Base-by-base conservation (phyloP, 2,329 filamentous ascomycete genomes). In the Diaporthe capsici region DNA sequence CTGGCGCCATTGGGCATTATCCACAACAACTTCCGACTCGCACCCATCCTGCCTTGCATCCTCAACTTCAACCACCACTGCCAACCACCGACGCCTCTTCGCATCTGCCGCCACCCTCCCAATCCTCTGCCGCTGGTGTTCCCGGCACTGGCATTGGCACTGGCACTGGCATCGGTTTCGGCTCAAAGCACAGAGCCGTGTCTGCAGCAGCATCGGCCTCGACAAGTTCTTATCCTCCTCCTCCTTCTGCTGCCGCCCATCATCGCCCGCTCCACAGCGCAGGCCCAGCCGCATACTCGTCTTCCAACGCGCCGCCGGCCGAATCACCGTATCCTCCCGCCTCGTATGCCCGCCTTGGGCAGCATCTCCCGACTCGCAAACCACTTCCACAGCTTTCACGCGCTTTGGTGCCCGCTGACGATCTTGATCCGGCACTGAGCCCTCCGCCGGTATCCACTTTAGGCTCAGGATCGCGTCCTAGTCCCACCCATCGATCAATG, bases 31-130 rank as follows among this genome's bases (percentile, higher is more conserved):
- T 51, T 71, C 53, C 55, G 49, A 42, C 73, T 71, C 58, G 67
- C 49, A 47, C 34, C 49, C 37, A n/a, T 42, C 61, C 71, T 73
- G 71, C 71, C 71, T 73, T 70, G 55, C 63, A 49, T 34, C 31
- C 61, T 73, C 74, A 63, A 53, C 70, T 42, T 63, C 74, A n/a
- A 28, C 57, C n/a, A 34, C 53, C 71, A 60, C 63, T 71, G 60
- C 34, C 71, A 49, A 63, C 75, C 70, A 61, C 75, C 44, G 55
- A 79, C 72, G 58, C 72, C 74, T 75, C 75, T 68, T 51, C 67
- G 61, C 73, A 74, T 68, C 77, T 73, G 76, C 72, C 75, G 73
- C 70, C 73, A 78, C 65, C 76, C 73, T 37, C 61, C 60, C 71
- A 73, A 57, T 55, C 58, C 71, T 65, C 60, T 73, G 71, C 58